Evolutionary conservation across 1,284 basidiomycete genomes (phyloP), one percentile per base, ranked within the genome.

Genomic region (Ustilago shanxiensis): DNA sequence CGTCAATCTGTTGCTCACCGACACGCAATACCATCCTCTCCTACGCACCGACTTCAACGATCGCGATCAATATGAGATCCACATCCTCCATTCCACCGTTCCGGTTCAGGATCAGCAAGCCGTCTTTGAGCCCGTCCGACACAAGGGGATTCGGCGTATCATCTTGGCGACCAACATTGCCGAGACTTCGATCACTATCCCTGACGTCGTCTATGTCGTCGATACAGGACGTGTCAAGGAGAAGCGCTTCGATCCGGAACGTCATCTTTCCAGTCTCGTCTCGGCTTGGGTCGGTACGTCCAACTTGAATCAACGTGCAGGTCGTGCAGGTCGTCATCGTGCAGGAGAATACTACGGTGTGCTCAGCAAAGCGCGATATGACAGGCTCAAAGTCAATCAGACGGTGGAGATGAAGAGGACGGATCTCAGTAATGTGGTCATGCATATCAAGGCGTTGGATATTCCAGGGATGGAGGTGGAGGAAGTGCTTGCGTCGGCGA

Each of bases 151-250:
- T 22, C 91, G 95, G 70, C 74, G 82, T 8, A 80, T 98, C 83
- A 96, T 98, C 78, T 89, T 98, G 45, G 91, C 95, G 3, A 98
- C 95, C 52, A 98, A 98, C 87, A 96, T 98, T 68, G 96, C 95
- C 14, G 95, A 98, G 88, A 97, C 80, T 11, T 77, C 73, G 2
- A 90, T 98, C 79, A 98, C 95, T 1, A 98, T 98, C 77, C 95
- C 95, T 1, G 94, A 98, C 83, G 95, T 98, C 29, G 95, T 97
- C 7, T 95, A 94, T 83, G 95, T 98, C 54, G 91, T 98, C 51
- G 95, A 98, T 84, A 90, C 93, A 0, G 95, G 90, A 26, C 92
- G 92, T 83, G 90, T 95, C 85, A 97, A 96, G 87, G 95, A 98
- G 87, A 91, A 94, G 84, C 90, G 92, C n/a, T 98, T 94, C 85